Evolutionary conservation across 2,329 filamentous ascomycete genomes (phyloP).

Genomic region (Dothidotthia symphoricarpi): DNA sequence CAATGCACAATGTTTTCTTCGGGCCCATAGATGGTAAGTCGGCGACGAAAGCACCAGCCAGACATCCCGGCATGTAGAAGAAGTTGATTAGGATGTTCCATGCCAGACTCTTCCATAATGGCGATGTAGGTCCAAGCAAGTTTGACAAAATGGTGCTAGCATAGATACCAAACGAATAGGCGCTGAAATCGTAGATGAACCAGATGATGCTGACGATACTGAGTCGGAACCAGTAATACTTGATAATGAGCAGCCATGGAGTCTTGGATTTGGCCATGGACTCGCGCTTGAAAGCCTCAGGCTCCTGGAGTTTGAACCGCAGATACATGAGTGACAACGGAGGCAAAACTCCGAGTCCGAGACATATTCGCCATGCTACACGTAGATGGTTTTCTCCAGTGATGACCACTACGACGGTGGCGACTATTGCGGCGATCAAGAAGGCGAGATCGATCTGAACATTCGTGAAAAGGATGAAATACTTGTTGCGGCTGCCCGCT

Average conservation of each 20-base stretch:
- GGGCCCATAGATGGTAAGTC: slow-evolving; percentile 71
- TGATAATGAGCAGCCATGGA: slow-evolving; percentile 46
- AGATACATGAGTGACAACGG: slow-evolving; percentile 58
- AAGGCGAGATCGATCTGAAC: slow-evolving; percentile 84
- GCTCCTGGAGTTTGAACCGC: slow-evolving; percentile 54
- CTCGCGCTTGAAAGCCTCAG: slow-evolving; percentile 54
- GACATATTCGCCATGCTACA: slow-evolving; percentile 76
- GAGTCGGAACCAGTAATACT: slow-evolving; percentile 57
- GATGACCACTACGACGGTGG: slow-evolving; percentile 61
- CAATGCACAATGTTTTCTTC: slow-evolving; percentile 67
- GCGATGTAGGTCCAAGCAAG: slow-evolving; percentile 58
- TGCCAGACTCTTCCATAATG: slow-evolving; percentile 76
- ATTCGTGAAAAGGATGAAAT: slow-evolving; percentile 82
- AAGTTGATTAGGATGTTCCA: slow-evolving; percentile 88
- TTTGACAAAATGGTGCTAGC: slow-evolving; percentile 70
- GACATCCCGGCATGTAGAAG: slow-evolving; percentile 83
- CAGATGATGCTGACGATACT: slow-evolving; percentile 56
- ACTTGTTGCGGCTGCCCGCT: slow-evolving; percentile 75
- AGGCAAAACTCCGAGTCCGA: slow-evolving; percentile 56
- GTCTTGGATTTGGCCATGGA: slow-evolving; percentile 49
- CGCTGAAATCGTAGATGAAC: slow-evolving; percentile 67
- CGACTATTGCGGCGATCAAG: slow-evolving; percentile 75
- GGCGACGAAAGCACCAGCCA: slow-evolving; percentile 71
- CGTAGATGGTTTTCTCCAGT: slow-evolving; percentile 61
- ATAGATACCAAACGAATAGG: slow-evolving; percentile 85